A percentile compares a stretch with the other conserved stretches of the same genome.
phyloP scores from a whole-genome alignment of 768 basidiomycete species.

The Lentinula raphanica region DNA sequence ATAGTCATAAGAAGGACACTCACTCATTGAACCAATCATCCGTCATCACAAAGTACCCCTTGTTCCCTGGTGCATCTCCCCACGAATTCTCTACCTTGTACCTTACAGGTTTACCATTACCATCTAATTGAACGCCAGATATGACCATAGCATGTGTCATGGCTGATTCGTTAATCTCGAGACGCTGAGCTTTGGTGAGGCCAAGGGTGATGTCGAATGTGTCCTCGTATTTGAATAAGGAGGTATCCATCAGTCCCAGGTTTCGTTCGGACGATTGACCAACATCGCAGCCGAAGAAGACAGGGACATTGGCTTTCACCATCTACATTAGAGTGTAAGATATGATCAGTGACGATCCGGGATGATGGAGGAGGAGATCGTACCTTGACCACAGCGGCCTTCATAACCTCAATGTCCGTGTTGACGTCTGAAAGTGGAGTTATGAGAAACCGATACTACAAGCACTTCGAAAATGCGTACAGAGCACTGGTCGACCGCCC shows the following conservation, averaged over 20 bases:
- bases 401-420: conserved; percentile 77
- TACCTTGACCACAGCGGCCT: conserved; percentile 72
- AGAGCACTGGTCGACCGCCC: conserved; percentile 79
- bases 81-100: conserved; percentile 98
- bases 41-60: conserved; percentile 91
- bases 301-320: conserved; percentile 82
- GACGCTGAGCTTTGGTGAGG: conserved; percentile 80
- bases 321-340: conserved; percentile 37
- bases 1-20: conserved; percentile 21
- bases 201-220: conserved; percentile 80
- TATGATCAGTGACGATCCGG: not conserved
- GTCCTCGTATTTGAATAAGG: conserved; percentile 77
- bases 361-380: not conserved
- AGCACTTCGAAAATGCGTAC: conserved; percentile 36
- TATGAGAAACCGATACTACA: not conserved
- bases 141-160: conserved; percentile 99
- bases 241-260: conserved; percentile 82
- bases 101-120: conserved; percentile 67
- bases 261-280: conserved; percentile 73
- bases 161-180: conserved; percentile 75
- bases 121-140: conserved; percentile 84
- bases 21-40: conserved; percentile 90
- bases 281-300: conserved; percentile 97
- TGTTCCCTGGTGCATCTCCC: conserved; percentile 71
- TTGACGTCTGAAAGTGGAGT: conserved; percentile 63